A percentile compares a stretch with the other conserved stretches of the same genome.
Conservation (phyloP, 768 basidiomycete genomes). For the Lanmaoa pseudosensibilis region DNA sequence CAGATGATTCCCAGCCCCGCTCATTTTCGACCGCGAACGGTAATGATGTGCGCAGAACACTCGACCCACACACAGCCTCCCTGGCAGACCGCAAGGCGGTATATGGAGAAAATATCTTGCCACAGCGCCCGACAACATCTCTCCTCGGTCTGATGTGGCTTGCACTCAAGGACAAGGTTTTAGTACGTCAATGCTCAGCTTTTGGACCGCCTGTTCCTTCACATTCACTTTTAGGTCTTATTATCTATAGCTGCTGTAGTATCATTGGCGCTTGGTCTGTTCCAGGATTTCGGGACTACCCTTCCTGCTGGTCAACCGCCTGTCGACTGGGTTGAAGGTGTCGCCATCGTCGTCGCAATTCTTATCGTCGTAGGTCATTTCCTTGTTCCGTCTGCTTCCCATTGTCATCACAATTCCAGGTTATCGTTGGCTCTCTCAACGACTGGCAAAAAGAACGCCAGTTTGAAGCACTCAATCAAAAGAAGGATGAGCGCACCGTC, state of each 20-base stretch:
- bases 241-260: conserved; percentile 90
- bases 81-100: conserved; percentile 62
- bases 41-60: neutral
- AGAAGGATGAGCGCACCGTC: conserved; percentile 91
- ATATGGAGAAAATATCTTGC: conserved; percentile 77
- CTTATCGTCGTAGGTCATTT: conserved; percentile 60
- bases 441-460: conserved; percentile 99
- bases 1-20: conserved; percentile 8
- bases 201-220: conserved; percentile 3
- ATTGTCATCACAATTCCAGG: conserved; percentile 40
- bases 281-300: conserved; percentile 85
- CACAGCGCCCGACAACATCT: conserved; percentile 64
- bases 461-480: conserved; percentile 87
- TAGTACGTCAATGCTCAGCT: conserved; percentile 48
- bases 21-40: conserved; percentile 12
- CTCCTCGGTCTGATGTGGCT: conserved; percentile 80
- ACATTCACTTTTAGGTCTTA: conserved; percentile 55
- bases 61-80: conserved; percentile 37
- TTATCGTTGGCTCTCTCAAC: conserved; percentile 89
- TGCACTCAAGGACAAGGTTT: conserved; percentile 86
- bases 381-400: neutral
- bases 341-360: conserved; percentile 76
- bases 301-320: conserved; percentile 60
- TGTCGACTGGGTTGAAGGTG: conserved; percentile 97
- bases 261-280: conserved; percentile 90